Base-by-base conservation (phyloP, 2,329 filamentous ascomycete genomes). In the Sordariomycetes sp. region DNA sequence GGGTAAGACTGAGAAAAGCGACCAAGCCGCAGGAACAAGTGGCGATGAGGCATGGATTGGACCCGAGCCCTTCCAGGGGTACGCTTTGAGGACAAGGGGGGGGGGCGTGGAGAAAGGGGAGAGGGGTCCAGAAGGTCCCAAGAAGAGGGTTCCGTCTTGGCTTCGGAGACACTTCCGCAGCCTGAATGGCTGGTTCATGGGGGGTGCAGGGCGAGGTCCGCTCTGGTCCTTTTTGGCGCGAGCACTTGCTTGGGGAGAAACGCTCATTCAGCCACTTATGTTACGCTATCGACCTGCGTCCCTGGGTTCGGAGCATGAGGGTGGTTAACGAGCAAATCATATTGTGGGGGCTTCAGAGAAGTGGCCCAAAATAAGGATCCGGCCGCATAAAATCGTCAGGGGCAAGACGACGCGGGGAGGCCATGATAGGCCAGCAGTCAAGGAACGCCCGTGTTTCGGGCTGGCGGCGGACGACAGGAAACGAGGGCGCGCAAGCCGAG, bases 11-110 rank as follows among this genome's bases (percentile, higher is more conserved):
- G 55, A 61, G 55, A 61, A 61, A 61, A 59, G 54, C 62, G 61
- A 62, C 58, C 59, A 61, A 62, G 65, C 66, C 71, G 69, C 70
- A 72, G 55, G 55, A 51, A 57, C 55, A 35, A 57, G 55, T 57
- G 55, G 55, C 55, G 34, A 57, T 32, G 54, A 35, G 22, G 25
- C 54, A 55, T 24, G 55, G 55, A 51, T 57, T 57, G 55, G 55
- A 35, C 40, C 46, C 22, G 22, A 51, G 43, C 25, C 34, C 40
- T 51, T 22, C 10, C 11, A 35, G 11, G 37, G 46, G 20, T 50
- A 50, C 8, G 20, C 7, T 20, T 20, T 10, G 43, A 48, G 14
- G 46, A 50, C n/a, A 46, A 16, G 16, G 16, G 10, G 40, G 40
- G 37, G 37, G 34, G 37, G 37, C 10, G 40, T 46, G 46, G 22